Evolutionary conservation across 108 stramenopile genomes (phyloP).

Genomic region (Cylindrotheca closterium): DNA sequence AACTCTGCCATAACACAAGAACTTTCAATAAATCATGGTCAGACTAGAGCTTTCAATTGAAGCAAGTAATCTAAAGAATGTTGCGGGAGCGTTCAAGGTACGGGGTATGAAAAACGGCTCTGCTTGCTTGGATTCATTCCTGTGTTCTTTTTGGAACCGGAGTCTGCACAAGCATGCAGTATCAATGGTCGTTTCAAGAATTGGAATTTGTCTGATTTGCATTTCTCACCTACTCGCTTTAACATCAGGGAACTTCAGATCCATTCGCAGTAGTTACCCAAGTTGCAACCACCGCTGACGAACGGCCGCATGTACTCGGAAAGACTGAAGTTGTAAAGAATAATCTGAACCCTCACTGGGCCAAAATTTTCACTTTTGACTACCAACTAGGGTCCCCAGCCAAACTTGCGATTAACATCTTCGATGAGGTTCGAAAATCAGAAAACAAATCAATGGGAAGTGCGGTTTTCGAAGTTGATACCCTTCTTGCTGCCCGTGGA

Average conservation of each 20-base stretch:
- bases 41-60: constrained; percentile 53
- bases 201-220: too few relatives aligned
- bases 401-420: constrained; percentile 45
- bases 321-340: constrained; percentile 79
- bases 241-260: constrained; percentile 52
- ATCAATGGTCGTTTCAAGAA: too few relatives aligned
- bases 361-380: constrained; percentile 55
- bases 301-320: constrained; percentile 57
- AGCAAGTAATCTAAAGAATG: constrained; percentile 66
- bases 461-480: constrained; percentile 70
- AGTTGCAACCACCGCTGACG: constrained; percentile 42
- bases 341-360: constrained; percentile 63
- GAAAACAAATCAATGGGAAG: constrained; percentile 62
- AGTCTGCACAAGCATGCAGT: too few relatives aligned
- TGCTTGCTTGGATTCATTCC: not conserved
- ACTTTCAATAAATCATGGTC: constrained; percentile 15
- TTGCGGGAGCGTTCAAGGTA: constrained; percentile 69
- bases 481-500: constrained; percentile 66
- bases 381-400: constrained; percentile 64
- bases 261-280: constrained; percentile 74
- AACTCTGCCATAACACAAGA: not conserved
- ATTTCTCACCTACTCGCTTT: too few relatives aligned
- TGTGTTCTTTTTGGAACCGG: not conserved
- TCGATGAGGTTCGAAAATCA: constrained; percentile 46
- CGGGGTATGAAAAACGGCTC: constrained; percentile 9